Evolutionary conservation across 2,329 filamentous ascomycete species (phyloP).

Genomic region (Fusarium sp.): DNA sequence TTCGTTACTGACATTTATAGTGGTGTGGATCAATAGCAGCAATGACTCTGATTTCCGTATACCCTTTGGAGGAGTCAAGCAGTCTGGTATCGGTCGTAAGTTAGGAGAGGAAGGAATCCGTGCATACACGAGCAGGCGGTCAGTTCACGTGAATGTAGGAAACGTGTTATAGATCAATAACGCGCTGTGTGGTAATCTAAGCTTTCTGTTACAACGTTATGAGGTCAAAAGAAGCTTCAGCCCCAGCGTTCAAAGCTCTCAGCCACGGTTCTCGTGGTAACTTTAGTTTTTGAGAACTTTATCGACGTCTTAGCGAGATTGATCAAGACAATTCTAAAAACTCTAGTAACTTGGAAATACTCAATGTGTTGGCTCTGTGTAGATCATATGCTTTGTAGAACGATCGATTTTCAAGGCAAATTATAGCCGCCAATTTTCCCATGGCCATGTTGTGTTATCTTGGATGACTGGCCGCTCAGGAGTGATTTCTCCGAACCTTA

Average conservation of each 20-base stretch:
- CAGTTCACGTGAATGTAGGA: constrained; percentile 56
- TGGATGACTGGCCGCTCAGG: background rate
- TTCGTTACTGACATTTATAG: fast-evolving
- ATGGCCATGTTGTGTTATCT: background rate
- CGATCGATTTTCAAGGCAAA: background rate
- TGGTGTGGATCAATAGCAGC: constrained; percentile 64
- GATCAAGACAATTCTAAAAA: background rate
- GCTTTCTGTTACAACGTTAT: too few species aligned
- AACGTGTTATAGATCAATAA: background rate
- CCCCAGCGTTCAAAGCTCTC: background rate
- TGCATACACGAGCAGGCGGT: constrained; percentile 57
- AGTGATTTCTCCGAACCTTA: background rate
- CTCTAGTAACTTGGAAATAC: background rate
- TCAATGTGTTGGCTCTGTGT: background rate
- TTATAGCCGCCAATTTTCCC: background rate
- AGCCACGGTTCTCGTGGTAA: background rate
- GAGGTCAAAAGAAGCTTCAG: background rate
- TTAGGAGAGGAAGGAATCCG: constrained; percentile 57
- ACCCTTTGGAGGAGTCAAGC: constrained; percentile 59
- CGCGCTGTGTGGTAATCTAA: background rate
- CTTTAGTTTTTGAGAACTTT: background rate
- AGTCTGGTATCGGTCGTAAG: constrained; percentile 59
- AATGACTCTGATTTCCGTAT: constrained; percentile 57
- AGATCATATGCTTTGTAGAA: background rate
- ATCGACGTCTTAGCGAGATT: background rate